Base-by-base conservation (phyloP, 2,329 filamentous ascomycete genomes). In the Tolypocladium guangdongense region DNA sequence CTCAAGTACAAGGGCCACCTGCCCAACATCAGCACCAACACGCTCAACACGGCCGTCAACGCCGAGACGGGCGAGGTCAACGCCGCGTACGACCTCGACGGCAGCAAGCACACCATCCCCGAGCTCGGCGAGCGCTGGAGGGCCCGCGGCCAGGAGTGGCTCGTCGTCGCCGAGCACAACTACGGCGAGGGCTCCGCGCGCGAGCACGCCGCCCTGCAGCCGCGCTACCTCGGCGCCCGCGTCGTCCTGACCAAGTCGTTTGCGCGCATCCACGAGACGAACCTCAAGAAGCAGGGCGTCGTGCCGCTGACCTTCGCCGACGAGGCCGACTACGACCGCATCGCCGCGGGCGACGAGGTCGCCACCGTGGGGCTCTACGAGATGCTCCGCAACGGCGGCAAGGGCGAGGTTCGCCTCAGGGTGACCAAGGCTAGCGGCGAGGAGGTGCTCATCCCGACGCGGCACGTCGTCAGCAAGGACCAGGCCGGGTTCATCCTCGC, bases 1-100 rank as follows among this genome's bases (percentile, higher is more conserved):
- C 82, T 99, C 61, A 97, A 97, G 74, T 99, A 97, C 83, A 97
- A 97, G 78, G 93, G 93, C 58, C 93, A 99, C 72, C 82, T 99
- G 58, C 90, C 93, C 69, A 99, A 99, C 77, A 99, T 99, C 70
- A 88, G 86, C 62, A 90, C 90, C 67, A 99, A 99, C 80, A 99
- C 93, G 2, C 83, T 99, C 60, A 96, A 96, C 73, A 93, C 90
- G 52, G 93, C 93, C 56, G 80, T 91, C 67, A 96, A 96, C 71
- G 90, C 88, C 45, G 89, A 88, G 57, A 99, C 92, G 0, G 87
- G 86, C 61, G 91, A 96, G 71, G 91, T 93, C 59, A 97, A 97
- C 70, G 84, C 81, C 22, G 93, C 92, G 6, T 93, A 95, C 73
- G 93, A 99, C 69, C 74, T 87, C 55, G 85, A 90, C 66, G 90